phyloP scores from a whole-genome alignment of 768 basidiomycete genomes.

The Daedaleopsis nitida region DNA sequence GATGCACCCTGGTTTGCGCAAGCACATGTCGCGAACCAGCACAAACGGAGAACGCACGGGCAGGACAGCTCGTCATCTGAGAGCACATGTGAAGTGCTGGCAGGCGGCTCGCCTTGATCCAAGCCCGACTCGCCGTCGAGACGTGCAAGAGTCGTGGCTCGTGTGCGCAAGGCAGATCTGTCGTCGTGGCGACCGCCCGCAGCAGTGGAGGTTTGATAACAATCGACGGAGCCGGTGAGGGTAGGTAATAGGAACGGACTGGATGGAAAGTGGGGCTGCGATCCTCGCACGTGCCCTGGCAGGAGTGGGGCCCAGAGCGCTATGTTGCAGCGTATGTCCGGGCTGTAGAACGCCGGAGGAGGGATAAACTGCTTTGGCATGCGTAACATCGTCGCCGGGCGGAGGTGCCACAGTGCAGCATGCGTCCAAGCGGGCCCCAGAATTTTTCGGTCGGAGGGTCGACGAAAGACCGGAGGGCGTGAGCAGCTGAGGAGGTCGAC shows the following conservation, averaged over 20 bases:
- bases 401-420: not conserved
- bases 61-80: constrained; percentile 16
- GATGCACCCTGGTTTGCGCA: constrained; percentile 11
- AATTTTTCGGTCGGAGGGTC: not conserved
- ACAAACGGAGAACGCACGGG: constrained; percentile 3
- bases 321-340: not conserved
- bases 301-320: not conserved
- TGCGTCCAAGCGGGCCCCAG: not conserved
- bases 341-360: not conserved
- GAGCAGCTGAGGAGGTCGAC: constrained; percentile 5
- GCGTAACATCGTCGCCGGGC: not conserved
- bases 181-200: constrained; percentile 16
- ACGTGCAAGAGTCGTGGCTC: constrained; percentile 8
- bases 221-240: not conserved
- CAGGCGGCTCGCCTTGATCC: constrained; percentile 9
- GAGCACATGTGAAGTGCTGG: constrained; percentile 7
- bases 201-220: constrained; percentile 1
- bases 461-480: not conserved
- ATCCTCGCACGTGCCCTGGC: not conserved
- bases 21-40: constrained; percentile 8
- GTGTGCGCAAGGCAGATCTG: not conserved
- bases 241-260: too few relatives aligned
- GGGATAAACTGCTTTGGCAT: not conserved
- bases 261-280: not conserved
- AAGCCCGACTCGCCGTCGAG: not conserved